Evolutionary conservation across 2,329 filamentous ascomycete species (phyloP), one percentile per base, ranked within the genome.

Genomic region (Pyrenochaeta sp.): DNA sequence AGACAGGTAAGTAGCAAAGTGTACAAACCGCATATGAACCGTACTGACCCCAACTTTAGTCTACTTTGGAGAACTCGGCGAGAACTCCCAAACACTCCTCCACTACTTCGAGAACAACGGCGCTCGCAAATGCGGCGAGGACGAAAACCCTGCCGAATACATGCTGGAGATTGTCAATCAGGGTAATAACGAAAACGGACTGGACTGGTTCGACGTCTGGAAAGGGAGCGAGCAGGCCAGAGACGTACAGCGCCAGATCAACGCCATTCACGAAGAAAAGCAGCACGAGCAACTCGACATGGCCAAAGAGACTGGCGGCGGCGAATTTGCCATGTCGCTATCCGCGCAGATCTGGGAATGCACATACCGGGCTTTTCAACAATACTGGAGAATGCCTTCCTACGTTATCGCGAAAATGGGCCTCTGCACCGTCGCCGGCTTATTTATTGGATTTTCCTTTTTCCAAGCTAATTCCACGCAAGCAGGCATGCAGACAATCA

Each of bases 61-160:
- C 32, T 83, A 82, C 73, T 82, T 82, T 59, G 82, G 82, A n/a
- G 72, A 80, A 30, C 77, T 82, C 10, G 81, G 81, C 47, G 56
- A 79, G 25, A 77, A 80, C 58, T 80, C 79, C 0, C 65, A 67
- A 15, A 78, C 67, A 0, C 72, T 83, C 0, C 66, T 81, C 2
- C 65, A 79, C 42, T 82, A 83, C 73, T 93, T 93, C 57, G 85
- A 89, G 69, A 68, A 75, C 10, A 85, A 90, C 54, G 90, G 90
- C 4, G 88, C 86, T 1, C 80, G 85, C 2, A 76, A 79, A 45
- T 90, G 90, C 56, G 82, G 80, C 8, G 75, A 82, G 1, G 82
- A 86, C 0, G 89, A 90, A 59, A 92, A 92, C 65, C 90, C 90
- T 0, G 90, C 90, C 1, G 90, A 93, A 76, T 92, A 87, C 79